Conservation (phyloP, 352 stramenopile genomes). For the Phytophthora tubulina region DNA sequence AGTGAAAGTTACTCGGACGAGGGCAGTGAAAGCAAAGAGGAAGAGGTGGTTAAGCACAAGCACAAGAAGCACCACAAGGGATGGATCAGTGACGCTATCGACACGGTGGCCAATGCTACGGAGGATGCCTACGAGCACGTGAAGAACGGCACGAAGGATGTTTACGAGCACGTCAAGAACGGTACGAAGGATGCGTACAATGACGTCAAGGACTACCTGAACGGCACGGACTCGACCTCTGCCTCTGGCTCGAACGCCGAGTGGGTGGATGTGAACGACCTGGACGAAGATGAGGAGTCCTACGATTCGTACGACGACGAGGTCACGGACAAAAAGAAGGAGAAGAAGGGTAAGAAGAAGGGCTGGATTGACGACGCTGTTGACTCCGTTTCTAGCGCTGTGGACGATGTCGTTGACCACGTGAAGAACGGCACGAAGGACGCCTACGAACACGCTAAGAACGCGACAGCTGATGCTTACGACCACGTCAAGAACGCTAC, state of each 20-base stretch:
- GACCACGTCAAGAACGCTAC: slow-evolving; percentile 40
- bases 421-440: slow-evolving; percentile 32
- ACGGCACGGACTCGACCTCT: slow-evolving; percentile 38
- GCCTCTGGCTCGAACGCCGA: slow-evolving; percentile 33
- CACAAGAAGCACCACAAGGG: slow-evolving; percentile 44
- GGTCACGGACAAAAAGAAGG: slow-evolving; percentile 21
- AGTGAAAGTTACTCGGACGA: slow-evolving; percentile 28
- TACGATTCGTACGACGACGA: slow-evolving; percentile 29
- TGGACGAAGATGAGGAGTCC: slow-evolving; percentile 39
- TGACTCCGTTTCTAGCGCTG: slow-evolving; percentile 40
- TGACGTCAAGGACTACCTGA: slow-evolving; percentile 39
- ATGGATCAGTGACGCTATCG: slow-evolving; percentile 35
- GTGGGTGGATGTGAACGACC: slow-evolving; percentile 40
- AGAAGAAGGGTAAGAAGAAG: slow-evolving; percentile 30
- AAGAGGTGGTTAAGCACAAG: slow-evolving; percentile 23
- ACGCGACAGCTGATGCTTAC: too few relatives aligned
- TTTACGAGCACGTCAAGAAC: slow-evolving; percentile 33
- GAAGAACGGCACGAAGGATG: slow-evolving; percentile 29
- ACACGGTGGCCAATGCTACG: slow-evolving; percentile 38
- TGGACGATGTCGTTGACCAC: slow-evolving; percentile 35
- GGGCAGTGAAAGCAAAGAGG: slow-evolving; percentile 17
- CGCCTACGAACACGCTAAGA: slow-evolving; percentile 6
- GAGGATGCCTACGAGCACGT: slow-evolving; percentile 36
- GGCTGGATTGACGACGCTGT: slow-evolving; percentile 32
- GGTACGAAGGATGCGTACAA: slow-evolving; percentile 32